Evolutionary conservation across 2,329 filamentous ascomycete species (phyloP).

Genomic region (Albophoma yamanashiensis): DNA sequence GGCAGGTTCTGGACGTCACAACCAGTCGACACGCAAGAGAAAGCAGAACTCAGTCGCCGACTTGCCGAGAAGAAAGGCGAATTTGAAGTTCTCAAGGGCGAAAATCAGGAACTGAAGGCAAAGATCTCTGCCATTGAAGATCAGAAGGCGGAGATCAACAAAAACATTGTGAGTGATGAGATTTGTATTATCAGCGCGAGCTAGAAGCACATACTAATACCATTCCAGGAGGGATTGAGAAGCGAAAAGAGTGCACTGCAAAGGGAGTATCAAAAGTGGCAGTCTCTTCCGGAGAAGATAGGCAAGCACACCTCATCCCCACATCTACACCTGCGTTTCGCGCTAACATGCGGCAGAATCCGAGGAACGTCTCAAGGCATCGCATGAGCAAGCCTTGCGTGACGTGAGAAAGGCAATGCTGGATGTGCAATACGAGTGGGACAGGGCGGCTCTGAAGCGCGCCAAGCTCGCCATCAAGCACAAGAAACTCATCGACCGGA

Average conservation of each 20-base stretch:
- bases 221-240: conserved; percentile 35
- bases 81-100: conserved; percentile 19
- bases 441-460: conserved; percentile 44
- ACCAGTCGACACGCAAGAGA: conserved; percentile 58
- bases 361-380: conserved; percentile 20
- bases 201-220: conserved; percentile 8
- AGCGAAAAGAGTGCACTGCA: conserved; percentile 59
- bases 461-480: conserved; percentile 40
- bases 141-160: conserved; percentile 28
- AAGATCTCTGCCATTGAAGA: conserved; percentile 31
- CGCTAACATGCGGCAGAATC: conserved; percentile 19
- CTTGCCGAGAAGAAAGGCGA: conserved; percentile 32
- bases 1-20: conserved; percentile 69
- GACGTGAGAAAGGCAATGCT: conserved; percentile 27
- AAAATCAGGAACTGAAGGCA: conserved; percentile 21
- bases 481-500: conserved; percentile 48
- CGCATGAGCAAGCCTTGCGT: conserved; percentile 19
- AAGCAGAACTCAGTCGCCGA: conserved; percentile 46
- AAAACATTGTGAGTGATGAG: conserved; percentile 23
- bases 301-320: conserved; percentile 33
- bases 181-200: background rate
- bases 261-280: conserved; percentile 51
- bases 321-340: background rate
- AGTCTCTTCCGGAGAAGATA: conserved; percentile 59
- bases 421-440: conserved; percentile 41